Percentiles rank a stretch among this genome's conserved stretches.
Evolutionary conservation across 148 eudicot genomes (phyloP).

Genomic region (Arbutus unedo): DNA sequence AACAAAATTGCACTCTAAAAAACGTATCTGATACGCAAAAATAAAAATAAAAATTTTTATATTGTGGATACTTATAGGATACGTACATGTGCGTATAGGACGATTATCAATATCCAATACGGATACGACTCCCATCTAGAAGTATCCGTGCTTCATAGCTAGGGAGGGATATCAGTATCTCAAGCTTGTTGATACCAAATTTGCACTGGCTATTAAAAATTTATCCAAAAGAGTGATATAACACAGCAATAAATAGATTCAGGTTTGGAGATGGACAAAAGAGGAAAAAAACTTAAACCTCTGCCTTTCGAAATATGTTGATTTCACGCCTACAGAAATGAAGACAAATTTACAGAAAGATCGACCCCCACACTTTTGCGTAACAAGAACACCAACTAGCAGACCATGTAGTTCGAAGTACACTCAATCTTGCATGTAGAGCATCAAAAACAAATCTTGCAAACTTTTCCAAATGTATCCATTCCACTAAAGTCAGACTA

Average conservation of each 20-base stretch:
- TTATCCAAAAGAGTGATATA: background rate
- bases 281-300: background rate
- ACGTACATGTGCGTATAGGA: too few species aligned
- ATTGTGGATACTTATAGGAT: too few species aligned
- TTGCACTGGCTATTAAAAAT: background rate
- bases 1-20: too few species aligned
- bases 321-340: background rate
- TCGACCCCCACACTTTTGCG: background rate
- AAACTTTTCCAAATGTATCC: background rate
- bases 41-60: too few species aligned
- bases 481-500: too few species aligned
- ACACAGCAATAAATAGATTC: background rate
- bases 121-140: too few species aligned
- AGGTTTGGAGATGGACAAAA: background rate
- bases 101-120: too few species aligned
- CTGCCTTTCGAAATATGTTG: background rate
- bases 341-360: background rate
- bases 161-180: background rate
- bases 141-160: background rate
- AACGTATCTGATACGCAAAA: too few species aligned
- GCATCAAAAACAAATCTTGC: background rate
- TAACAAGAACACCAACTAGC: background rate
- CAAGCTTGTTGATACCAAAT: background rate
- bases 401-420: background rate
- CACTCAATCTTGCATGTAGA: too few species aligned